Evolutionary conservation across 2,329 filamentous ascomycete species (phyloP).

Genomic region (Stemphylium lycopersici): DNA sequence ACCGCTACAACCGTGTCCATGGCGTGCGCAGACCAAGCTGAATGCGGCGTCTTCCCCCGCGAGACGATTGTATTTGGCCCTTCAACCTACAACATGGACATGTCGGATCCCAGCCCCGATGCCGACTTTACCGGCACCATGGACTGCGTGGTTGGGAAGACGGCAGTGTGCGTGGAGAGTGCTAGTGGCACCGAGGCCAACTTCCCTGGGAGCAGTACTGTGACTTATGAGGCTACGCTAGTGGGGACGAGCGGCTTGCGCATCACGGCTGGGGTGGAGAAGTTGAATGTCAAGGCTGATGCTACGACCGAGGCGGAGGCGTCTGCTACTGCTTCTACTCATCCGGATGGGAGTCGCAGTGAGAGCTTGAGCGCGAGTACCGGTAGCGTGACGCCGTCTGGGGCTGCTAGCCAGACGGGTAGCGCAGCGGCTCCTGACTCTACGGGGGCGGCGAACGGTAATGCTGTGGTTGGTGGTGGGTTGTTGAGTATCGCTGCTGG

Average conservation of each 20-base stretch:
- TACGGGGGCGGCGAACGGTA: constrained; percentile 12
- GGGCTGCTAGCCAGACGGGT: neutral
- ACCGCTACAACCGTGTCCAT: constrained; percentile 20
- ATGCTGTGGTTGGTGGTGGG: constrained; percentile 13
- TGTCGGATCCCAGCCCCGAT: constrained; percentile 18
- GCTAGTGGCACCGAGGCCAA: constrained; percentile 33
- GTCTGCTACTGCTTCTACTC: constrained; percentile 6
- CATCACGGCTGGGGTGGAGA: constrained; percentile 25
- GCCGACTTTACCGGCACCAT: constrained; percentile 27
- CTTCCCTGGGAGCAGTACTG: constrained; percentile 28
- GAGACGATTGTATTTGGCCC: constrained; percentile 27
- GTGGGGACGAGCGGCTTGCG: constrained; percentile 7
- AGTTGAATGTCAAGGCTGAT: constrained; percentile 12
- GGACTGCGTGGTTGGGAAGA: constrained; percentile 23
- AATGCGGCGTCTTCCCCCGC: constrained; percentile 31
- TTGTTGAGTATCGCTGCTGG: constrained; percentile 18
- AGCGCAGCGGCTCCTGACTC: neutral
- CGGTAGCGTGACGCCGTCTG: neutral
- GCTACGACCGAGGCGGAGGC: constrained; percentile 6
- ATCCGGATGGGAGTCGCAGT: constrained; percentile 1
- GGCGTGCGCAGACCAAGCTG: constrained; percentile 5
- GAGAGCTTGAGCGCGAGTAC: neutral
- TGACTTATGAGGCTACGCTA: constrained; percentile 18
- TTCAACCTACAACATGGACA: constrained; percentile 26
- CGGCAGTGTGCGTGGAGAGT: constrained; percentile 29